Percentiles rank a stretch among this genome's conserved stretches.
These are phyloP conservation scores for Hysterium pulicare DNA, from an alignment of 2,329 filamentous ascomycete genomes.

Conservation along the genomic window DNA sequence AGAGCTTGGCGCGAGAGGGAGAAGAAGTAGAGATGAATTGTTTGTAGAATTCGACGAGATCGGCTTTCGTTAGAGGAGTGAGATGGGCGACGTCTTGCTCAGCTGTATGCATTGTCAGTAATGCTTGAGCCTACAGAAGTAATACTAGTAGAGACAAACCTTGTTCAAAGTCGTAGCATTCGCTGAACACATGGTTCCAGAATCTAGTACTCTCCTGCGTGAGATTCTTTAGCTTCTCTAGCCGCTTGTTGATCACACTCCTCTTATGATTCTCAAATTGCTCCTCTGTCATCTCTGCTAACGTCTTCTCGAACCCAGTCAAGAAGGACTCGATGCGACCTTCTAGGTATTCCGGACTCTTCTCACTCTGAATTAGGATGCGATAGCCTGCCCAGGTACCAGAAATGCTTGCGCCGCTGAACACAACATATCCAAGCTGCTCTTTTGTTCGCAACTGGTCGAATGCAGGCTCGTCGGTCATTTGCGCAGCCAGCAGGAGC, in stretches of 20 bases:
- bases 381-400: constrained; percentile 76
- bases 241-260: constrained; percentile 78
- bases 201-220: constrained; percentile 77
- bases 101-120: constrained; percentile 47
- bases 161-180: constrained; percentile 86
- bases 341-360: constrained; percentile 78
- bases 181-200: constrained; percentile 80
- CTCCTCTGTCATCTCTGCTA: constrained; percentile 72
- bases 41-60: constrained; percentile 76
- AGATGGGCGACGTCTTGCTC: constrained; percentile 75
- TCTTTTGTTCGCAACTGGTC: constrained; percentile 95
- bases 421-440: constrained; percentile 95
- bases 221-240: constrained; percentile 92
- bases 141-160: too few species aligned
- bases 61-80: constrained; percentile 69
- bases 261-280: constrained; percentile 91
- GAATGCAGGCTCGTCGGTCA: constrained; percentile 89
- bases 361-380: constrained; percentile 91
- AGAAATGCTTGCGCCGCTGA: constrained; percentile 70
- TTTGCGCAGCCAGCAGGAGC: constrained; percentile 78
- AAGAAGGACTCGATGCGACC: constrained; percentile 85
- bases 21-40: constrained; percentile 74
- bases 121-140: too few species aligned
- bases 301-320: constrained; percentile 58
- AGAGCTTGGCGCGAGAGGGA: constrained; percentile 70